These are phyloP conservation scores for Seiridium unicorne DNA, from an alignment of 2,329 filamentous ascomycete species.

Conservation along the genomic window DNA sequence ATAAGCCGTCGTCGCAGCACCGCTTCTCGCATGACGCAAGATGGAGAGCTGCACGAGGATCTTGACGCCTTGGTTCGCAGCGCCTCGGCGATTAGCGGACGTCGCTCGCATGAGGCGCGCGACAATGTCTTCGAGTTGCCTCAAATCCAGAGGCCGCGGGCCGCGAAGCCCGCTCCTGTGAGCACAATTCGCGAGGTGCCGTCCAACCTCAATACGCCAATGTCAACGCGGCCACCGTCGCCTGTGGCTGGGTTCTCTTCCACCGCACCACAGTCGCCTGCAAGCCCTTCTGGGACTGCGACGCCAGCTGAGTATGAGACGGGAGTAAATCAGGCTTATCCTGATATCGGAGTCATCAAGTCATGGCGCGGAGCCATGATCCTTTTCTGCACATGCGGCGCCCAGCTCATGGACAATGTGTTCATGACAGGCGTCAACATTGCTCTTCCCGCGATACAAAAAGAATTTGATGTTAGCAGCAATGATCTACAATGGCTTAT, in stretches of 20 bases:
- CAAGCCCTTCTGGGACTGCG: neutral
- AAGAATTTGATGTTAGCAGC: conserved; percentile 8
- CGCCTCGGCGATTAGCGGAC: conserved; percentile 1
- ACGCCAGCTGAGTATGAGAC: conserved; percentile 2
- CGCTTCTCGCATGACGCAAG: conserved; percentile 1
- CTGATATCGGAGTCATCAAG: conserved; percentile 12
- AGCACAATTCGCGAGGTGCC: conserved; percentile 5
- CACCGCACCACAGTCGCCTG: neutral
- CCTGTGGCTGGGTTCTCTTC: neutral
- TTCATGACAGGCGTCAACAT: conserved; percentile 42
- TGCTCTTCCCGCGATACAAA: conserved; percentile 36
- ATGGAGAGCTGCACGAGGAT: neutral
- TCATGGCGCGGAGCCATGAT: conserved; percentile 37
- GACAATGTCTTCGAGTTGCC: conserved; percentile 1
- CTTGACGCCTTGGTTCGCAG: conserved; percentile 1
- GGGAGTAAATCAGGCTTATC: conserved; percentile 7
- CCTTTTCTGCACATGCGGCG: conserved; percentile 37
- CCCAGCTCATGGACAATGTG: conserved; percentile 41
- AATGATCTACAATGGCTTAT: neutral
- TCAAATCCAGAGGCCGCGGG: neutral
- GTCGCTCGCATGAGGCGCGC: neutral
- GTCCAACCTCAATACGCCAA: neutral
- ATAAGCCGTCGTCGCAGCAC: conserved; percentile 1
- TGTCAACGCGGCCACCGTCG: neutral
- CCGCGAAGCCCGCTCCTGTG: neutral